Conservation (phyloP, 495 filamentous ascomycete genomes). For the Pseudevernia furfuracea region DNA sequence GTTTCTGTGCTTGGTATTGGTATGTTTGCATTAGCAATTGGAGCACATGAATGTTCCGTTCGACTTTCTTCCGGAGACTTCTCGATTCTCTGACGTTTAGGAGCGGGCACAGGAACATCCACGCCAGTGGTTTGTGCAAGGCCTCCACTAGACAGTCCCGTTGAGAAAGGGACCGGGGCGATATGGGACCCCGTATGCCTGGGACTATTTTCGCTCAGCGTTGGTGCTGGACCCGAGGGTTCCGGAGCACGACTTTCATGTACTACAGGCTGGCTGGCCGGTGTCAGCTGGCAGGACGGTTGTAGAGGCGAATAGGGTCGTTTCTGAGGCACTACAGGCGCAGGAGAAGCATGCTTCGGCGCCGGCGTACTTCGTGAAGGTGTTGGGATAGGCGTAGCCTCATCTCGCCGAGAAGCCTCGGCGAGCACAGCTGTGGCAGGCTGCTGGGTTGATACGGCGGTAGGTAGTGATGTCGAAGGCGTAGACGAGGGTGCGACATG, state of each 20-base stretch:
- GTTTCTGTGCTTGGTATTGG: conserved; percentile 15
- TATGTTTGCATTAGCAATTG: conserved; percentile 7
- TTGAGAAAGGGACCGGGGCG: background rate
- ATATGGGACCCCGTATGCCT: background rate
- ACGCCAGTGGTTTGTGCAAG: background rate
- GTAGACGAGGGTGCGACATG: conserved; percentile 26
- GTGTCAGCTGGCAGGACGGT: conserved; percentile 3
- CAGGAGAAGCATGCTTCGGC: conserved; percentile 19
- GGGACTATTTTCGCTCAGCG: background rate
- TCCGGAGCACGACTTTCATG: background rate
- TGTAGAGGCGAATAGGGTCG: conserved; percentile 5
- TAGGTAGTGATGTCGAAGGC: conserved; percentile 23
- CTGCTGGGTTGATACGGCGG: conserved; percentile 20
- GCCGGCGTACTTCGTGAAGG: conserved; percentile 6
- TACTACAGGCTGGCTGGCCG: conserved; percentile 19
- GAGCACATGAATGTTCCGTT: background rate
- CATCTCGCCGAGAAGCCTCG: conserved; percentile 5
- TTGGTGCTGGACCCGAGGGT: background rate
- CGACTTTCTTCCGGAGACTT: background rate
- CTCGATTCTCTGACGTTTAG: conserved; percentile 21
- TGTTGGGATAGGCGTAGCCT: conserved; percentile 6
- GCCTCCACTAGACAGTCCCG: no score
- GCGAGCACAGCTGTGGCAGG: conserved; percentile 7
- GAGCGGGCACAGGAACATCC: conserved; percentile 9
- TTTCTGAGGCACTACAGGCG: conserved; percentile 16